phyloP scores from a whole-genome alignment of 2,329 filamentous ascomycete genomes.

The Colletotrichum lentis region DNA sequence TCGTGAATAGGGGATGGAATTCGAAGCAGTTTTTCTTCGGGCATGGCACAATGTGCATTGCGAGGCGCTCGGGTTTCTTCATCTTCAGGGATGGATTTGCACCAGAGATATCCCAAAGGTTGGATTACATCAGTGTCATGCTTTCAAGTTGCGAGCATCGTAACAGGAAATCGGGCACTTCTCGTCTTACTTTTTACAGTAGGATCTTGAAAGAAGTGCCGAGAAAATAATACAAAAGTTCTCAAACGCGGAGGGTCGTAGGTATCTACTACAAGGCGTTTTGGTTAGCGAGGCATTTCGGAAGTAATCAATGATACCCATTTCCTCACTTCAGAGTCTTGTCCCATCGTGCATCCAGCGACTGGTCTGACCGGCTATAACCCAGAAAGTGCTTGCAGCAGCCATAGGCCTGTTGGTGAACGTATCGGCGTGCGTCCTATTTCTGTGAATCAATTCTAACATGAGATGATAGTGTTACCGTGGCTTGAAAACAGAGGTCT shows the following conservation, averaged over 20 bases:
- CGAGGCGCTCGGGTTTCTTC: conserved; percentile 12
- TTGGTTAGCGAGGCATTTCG: background rate
- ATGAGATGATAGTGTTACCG: background rate
- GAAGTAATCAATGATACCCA: conserved; percentile 18
- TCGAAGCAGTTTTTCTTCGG: background rate
- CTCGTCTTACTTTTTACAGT: background rate
- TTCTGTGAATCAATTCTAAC: background rate
- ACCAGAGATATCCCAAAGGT: background rate
- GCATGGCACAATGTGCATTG: conserved; percentile 6
- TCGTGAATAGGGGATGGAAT: background rate
- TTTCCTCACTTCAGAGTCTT: background rate
- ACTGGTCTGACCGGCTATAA: too few species aligned
- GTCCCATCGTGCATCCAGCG: background rate
- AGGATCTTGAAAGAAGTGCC: background rate
- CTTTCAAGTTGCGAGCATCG: background rate
- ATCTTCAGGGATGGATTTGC: conserved; percentile 4
- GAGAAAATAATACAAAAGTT: conserved; percentile 14
- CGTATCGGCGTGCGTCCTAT: too few species aligned
- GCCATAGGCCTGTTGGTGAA: background rate
- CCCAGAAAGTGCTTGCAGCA: too few species aligned
- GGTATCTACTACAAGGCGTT: background rate
- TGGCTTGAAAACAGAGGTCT: background rate
- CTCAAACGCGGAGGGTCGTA: background rate
- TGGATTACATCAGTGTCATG: background rate
- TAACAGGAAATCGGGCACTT: background rate